Percentiles rank a stretch among this genome's conserved stretches.
phyloP scores from a whole-genome alignment of 2,329 filamentous ascomycete genomes.

The Exophiala phaeomuriformis region DNA sequence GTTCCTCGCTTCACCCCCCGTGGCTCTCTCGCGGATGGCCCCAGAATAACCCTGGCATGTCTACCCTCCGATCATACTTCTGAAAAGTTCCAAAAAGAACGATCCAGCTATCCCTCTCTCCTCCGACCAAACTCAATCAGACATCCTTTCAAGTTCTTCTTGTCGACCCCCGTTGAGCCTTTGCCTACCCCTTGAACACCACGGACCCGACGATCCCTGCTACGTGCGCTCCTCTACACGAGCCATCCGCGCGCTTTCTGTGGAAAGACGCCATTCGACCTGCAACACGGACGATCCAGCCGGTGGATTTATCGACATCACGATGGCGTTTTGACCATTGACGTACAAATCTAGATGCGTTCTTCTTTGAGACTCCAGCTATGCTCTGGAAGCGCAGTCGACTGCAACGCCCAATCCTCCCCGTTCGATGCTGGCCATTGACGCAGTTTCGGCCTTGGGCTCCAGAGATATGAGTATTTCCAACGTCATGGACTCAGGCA shows the following conservation, averaged over 20 bases:
- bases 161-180: neutral
- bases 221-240: neutral
- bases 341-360: neutral
- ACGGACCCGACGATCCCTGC: neutral
- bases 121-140: neutral
- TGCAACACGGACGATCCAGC: neutral
- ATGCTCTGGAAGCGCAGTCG: slow-evolving; percentile 19
- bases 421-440: slow-evolving; percentile 22
- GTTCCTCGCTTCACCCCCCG: neutral
- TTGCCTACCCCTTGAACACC: neutral
- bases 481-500: slow-evolving; percentile 20
- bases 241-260: neutral
- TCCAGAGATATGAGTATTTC: slow-evolving; percentile 16
- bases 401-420: slow-evolving; percentile 6
- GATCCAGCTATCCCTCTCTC: neutral
- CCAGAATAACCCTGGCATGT: neutral
- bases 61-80: neutral
- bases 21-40: neutral
- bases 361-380: neutral
- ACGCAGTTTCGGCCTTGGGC: slow-evolving; percentile 14
- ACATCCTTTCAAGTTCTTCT: no score
- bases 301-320: neutral
- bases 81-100: neutral
- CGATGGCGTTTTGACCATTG: neutral
- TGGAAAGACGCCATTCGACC: neutral